phyloP scores from a whole-genome alignment of 768 basidiomycete species.

The Mycena sanguinolenta region DNA sequence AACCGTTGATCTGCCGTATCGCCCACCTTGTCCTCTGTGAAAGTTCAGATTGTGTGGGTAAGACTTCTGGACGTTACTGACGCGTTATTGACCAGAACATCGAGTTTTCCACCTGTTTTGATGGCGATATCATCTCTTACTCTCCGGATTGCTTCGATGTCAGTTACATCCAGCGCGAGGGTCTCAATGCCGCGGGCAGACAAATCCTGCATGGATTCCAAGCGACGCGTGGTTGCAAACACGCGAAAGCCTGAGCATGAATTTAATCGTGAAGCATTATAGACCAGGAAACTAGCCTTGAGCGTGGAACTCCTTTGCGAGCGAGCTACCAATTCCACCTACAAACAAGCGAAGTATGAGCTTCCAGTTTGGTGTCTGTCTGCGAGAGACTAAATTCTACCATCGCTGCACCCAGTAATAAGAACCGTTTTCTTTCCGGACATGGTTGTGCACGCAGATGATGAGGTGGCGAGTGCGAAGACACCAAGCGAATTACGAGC shows the following conservation, averaged over 20 bases:
- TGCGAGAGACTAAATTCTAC: not conserved
- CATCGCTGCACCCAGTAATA: not conserved
- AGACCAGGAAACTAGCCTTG: not conserved
- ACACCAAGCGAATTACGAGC: too few relatives aligned
- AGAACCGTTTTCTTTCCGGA: too few relatives aligned
- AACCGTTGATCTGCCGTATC: not conserved
- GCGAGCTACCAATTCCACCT: too few relatives aligned
- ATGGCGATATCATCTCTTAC: not conserved
- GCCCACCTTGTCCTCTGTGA: not conserved
- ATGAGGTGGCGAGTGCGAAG: too few relatives aligned
- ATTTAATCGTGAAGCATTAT: not conserved
- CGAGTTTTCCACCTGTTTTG: slow-evolving; percentile 10
- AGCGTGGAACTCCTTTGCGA: not conserved
- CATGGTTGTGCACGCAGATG: too few relatives aligned
- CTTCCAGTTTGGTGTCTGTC: too few relatives aligned
- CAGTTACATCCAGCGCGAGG: slow-evolving; percentile 43
- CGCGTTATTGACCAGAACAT: not conserved
- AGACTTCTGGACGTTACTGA: not conserved
- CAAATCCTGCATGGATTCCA: slow-evolving; percentile 37
- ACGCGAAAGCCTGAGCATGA: slow-evolving; percentile 5
- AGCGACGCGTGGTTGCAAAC: slow-evolving; percentile 41
- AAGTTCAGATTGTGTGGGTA: not conserved
- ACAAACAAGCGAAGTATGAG: too few relatives aligned
- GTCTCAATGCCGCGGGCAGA: slow-evolving; percentile 33
- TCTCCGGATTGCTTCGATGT: slow-evolving; percentile 5